Percentiles rank a stretch among this genome's conserved stretches.
These are phyloP conservation scores for Acanthamoeba royreba DNA, from an alignment of 208 protist species.

Conservation along the genomic window DNA sequence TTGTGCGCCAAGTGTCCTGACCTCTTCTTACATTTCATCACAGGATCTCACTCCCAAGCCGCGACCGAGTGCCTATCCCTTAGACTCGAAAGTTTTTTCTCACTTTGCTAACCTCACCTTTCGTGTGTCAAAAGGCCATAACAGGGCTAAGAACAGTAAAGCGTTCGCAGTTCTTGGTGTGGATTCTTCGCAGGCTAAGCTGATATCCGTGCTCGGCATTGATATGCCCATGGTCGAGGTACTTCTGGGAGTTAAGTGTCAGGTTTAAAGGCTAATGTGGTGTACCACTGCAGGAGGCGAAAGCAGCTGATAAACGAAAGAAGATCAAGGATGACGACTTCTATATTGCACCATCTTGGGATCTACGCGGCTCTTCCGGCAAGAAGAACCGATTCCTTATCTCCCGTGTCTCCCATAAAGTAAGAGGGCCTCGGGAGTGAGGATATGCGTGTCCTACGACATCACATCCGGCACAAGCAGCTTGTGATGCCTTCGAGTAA, in stretches of 20 bases:
- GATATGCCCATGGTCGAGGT: background rate
- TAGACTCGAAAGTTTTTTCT: background rate
- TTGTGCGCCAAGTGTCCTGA: background rate
- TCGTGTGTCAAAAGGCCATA: background rate
- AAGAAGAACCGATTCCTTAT: background rate
- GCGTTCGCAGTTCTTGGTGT: background rate
- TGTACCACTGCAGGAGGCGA: background rate
- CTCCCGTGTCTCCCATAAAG: background rate
- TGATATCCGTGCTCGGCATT: background rate
- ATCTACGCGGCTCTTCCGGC: background rate
- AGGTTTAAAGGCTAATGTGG: too few species aligned
- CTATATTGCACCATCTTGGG: background rate
- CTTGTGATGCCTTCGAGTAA: background rate
- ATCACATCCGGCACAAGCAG: background rate
- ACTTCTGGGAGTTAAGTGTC: background rate
- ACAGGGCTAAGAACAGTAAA: background rate
- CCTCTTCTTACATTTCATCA: background rate
- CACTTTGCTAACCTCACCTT: background rate
- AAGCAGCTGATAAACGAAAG: background rate
- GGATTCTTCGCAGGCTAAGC: background rate
- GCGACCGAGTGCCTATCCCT: too few species aligned
- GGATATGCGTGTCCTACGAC: too few species aligned
- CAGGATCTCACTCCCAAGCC: background rate
- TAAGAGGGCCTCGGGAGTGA: background rate
- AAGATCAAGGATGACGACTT: background rate